A percentile compares a stretch with the other conserved stretches of the same genome.
Conservation (phyloP, 1,139 yeast species). For the Yamadazyma epiphylla region DNA sequence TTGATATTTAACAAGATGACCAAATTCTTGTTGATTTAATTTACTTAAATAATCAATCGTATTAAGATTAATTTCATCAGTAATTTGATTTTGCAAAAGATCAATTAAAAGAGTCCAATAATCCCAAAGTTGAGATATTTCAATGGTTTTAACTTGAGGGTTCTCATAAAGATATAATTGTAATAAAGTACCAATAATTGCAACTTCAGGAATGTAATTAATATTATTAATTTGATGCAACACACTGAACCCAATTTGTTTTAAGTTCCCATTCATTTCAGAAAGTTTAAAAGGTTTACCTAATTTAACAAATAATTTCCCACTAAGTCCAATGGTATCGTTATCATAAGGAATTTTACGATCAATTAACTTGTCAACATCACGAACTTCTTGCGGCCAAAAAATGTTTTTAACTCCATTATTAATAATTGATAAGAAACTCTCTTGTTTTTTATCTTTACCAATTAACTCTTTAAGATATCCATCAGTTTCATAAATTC, state of each 20-base stretch:
- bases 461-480: slow-evolving; percentile 61
- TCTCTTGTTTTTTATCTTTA: slow-evolving; percentile 51
- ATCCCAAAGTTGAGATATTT: slow-evolving; percentile 27
- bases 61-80: slow-evolving; percentile 11
- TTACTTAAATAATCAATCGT: slow-evolving; percentile 11
- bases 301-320: slow-evolving; percentile 37
- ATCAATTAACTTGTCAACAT: slow-evolving; percentile 13
- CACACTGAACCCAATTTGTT: slow-evolving; percentile 39
- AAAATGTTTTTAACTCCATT: slow-evolving; percentile 31
- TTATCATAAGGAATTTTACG: slow-evolving; percentile 9
- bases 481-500: slow-evolving; percentile 64
- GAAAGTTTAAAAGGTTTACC: slow-evolving; percentile 31
- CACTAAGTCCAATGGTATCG: slow-evolving; percentile 19
- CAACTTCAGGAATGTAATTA: slow-evolving; percentile 34
- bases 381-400: slow-evolving; percentile 7
- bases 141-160: slow-evolving; percentile 13
- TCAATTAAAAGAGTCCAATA: slow-evolving; percentile 10
- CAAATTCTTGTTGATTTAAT: slow-evolving; percentile 16
- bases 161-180: slow-evolving; percentile 27
- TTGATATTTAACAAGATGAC: slow-evolving; percentile 22
- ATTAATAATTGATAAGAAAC: slow-evolving; percentile 31
- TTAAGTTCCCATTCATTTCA: slow-evolving; percentile 23
- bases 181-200: slow-evolving; percentile 36
- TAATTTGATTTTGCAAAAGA: slow-evolving; percentile 7
- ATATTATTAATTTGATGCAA: slow-evolving; percentile 39